A percentile compares a stretch with the other conserved stretches of the same genome.
Conservation (phyloP, 352 stramenopile genomes). For the Pythium sp. region DNA sequence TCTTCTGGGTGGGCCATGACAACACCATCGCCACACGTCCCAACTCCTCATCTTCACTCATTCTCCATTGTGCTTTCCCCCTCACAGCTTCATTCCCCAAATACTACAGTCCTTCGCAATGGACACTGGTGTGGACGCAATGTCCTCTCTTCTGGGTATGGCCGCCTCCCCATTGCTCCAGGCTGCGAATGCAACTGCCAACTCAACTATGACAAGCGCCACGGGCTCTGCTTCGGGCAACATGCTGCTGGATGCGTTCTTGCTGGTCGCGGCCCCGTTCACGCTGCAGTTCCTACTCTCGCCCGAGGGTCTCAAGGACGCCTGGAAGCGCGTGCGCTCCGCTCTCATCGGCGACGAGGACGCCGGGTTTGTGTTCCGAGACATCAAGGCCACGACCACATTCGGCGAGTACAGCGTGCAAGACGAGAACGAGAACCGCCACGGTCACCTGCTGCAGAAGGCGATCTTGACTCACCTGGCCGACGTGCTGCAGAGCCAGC, state of each 20-base stretch:
- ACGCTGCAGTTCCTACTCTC: conserved; percentile 31
- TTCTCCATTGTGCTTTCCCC: conserved; percentile 4
- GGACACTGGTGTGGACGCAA: conserved; percentile 4
- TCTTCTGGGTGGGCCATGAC: too few species aligned
- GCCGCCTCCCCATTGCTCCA: background rate
- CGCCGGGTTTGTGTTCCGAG: conserved; percentile 25
- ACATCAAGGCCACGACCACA: conserved; percentile 16
- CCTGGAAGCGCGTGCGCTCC: conserved; percentile 24
- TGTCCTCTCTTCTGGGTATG: conserved; percentile 2
- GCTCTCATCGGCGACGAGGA: conserved; percentile 22
- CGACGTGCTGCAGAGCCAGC: conserved; percentile 25
- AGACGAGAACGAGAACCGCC: conserved; percentile 22
- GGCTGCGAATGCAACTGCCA: conserved; percentile 12
- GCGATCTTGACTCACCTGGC: conserved; percentile 41
- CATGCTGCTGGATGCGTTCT: conserved; percentile 37
- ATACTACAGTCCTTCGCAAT: background rate
- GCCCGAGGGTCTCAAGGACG: conserved; percentile 29
- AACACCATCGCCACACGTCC: background rate
- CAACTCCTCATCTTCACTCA: background rate
- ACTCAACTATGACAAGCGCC: conserved; percentile 12
- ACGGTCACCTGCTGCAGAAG: conserved; percentile 42
- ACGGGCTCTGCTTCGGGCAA: conserved; percentile 36
- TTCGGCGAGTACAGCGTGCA: conserved; percentile 12
- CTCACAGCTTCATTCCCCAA: background rate
- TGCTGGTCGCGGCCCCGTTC: conserved; percentile 16